Conservation (phyloP, 2,329 filamentous ascomycete species). For the Cercospora sp. region DNA sequence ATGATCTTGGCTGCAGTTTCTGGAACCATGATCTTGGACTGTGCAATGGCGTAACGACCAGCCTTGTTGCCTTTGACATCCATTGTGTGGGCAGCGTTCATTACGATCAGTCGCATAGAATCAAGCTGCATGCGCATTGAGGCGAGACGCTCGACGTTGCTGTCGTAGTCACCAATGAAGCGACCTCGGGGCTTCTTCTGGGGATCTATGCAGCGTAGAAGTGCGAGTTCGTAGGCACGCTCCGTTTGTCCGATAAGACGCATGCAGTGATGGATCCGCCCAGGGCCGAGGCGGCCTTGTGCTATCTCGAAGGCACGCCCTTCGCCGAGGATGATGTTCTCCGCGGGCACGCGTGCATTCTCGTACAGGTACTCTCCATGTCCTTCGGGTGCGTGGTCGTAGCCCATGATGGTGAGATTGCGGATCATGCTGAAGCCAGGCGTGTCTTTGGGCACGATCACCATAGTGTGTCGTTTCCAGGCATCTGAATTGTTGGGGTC, state of each 20-base stretch:
- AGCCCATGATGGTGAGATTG: constrained; percentile 91
- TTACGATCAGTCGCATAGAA: constrained; percentile 78
- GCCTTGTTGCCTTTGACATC: constrained; percentile 82
- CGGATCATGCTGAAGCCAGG: constrained; percentile 87
- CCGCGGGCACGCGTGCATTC: constrained; percentile 79
- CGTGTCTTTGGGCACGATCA: constrained; percentile 81
- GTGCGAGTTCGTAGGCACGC: constrained; percentile 86
- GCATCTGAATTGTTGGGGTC: constrained; percentile 71
- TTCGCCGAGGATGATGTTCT: constrained; percentile 85
- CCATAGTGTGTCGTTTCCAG: constrained; percentile 88
- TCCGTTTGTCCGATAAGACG: constrained; percentile 85
- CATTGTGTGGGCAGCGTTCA: constrained; percentile 92
- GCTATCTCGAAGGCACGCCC: constrained; percentile 98
- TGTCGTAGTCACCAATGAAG: constrained; percentile 79
- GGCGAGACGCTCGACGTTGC: constrained; percentile 91
- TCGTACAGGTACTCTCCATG: constrained; percentile 88
- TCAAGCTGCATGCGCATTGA: constrained; percentile 90
- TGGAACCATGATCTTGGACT: constrained; percentile 89
- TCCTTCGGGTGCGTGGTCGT: constrained; percentile 92
- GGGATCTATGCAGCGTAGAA: constrained; percentile 88
- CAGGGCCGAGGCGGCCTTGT: constrained; percentile 91
- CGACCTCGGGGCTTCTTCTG: constrained; percentile 87
- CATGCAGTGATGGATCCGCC: constrained; percentile 97
- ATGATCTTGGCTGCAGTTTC: constrained; percentile 79
- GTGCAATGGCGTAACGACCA: constrained; percentile 84